phyloP scores from a whole-genome alignment of 2,329 filamentous ascomycete genomes.

The Talaromyces sp. region DNA sequence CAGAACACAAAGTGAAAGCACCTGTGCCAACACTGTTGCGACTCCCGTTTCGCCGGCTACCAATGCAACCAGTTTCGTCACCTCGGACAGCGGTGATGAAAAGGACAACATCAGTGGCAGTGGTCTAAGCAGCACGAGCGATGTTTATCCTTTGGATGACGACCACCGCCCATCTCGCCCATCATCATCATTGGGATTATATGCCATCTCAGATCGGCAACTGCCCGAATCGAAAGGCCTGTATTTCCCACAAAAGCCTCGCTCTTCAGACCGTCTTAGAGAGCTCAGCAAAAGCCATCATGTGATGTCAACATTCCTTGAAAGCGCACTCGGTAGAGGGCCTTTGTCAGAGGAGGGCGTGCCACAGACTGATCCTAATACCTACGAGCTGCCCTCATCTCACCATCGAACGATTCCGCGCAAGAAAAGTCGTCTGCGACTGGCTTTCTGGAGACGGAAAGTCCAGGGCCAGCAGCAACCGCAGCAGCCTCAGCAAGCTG shows the following conservation, averaged over 20 bases:
- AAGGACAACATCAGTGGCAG: slow-evolving; percentile 23
- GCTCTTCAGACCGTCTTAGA: slow-evolving; percentile 18
- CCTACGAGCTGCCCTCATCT: slow-evolving; percentile 5
- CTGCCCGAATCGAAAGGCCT: slow-evolving; percentile 19
- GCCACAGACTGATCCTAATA: slow-evolving; percentile 14
- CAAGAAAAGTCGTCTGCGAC: slow-evolving; percentile 34
- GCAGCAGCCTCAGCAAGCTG: slow-evolving; percentile 8
- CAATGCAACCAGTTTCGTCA: slow-evolving; percentile 41
- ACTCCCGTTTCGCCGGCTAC: slow-evolving; percentile 39
- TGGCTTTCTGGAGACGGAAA: slow-evolving; percentile 39
- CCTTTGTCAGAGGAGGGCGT: slow-evolving; percentile 21
- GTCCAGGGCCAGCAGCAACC: slow-evolving; percentile 19
- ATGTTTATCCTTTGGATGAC: slow-evolving; percentile 19
- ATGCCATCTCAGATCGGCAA: slow-evolving; percentile 17
- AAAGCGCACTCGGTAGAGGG: slow-evolving; percentile 21
- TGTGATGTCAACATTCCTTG: slow-evolving; percentile 15
- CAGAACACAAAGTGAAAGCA: slow-evolving; percentile 37
- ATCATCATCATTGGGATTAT: slow-evolving; percentile 23
- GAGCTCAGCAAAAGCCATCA: slow-evolving; percentile 20
- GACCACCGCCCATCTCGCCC: slow-evolving; percentile 17
- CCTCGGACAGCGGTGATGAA: slow-evolving; percentile 37
- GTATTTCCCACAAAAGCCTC: slow-evolving; percentile 12
- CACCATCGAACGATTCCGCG: slow-evolving; percentile 24
- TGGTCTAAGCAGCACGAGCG: slow-evolving; percentile 24
- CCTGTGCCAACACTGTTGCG: slow-evolving; percentile 37